Base-by-base conservation (phyloP, 768 basidiomycete species). In the Clavulina sp. region DNA sequence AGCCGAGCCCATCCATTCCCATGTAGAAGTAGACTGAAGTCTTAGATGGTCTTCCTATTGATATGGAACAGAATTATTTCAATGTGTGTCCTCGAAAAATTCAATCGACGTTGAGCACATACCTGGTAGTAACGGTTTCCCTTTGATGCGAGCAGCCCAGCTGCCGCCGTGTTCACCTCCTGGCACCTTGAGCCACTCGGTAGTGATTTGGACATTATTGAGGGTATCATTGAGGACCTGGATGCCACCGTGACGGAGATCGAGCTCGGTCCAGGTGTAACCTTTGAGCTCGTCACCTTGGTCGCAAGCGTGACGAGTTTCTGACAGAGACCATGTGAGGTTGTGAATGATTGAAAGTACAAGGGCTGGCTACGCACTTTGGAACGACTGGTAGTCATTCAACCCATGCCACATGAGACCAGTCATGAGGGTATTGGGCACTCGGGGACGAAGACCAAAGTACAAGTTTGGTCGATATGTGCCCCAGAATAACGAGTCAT, bases 381-480 rank as follows among this genome's bases (percentile, higher is more conserved):
- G 53, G 52, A 64, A 62, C 0, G 85, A 81, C 60, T 79, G 71
- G 61, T 77, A 95, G 65, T 93, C 75, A 34, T 86, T 79, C 5
- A 85, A 80, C 29, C 91, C 86, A 62, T 86, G 89, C 92, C 92
- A 96, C 65, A 93, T 76, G 31, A 97, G 74, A 9, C 92, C 92
- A 2, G 84, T 87, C 78, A 91, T 75, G 26, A 96, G 72, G n/a
- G 85, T 87, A 59, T 85, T 77, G 0, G 91, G 88, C 56, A 87
- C 67, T 41, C 81, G 73, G 9, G 92, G 86, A 47, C 86, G 70
- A 41, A 95, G 70, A 19, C 92, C 92, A 65, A 95, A 93, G 68
- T 97, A 97, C n/a, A 95, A 73, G 60, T 88, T 86, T 0, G 92
- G 87, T 38, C 92, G 70, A 65, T 89, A 95, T 0, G 83, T 70